Percentiles rank a stretch among this genome's conserved stretches.
Evolutionary conservation across 441 rosid genomes (phyloP).

Genomic region (Bruguiera hainesii): DNA sequence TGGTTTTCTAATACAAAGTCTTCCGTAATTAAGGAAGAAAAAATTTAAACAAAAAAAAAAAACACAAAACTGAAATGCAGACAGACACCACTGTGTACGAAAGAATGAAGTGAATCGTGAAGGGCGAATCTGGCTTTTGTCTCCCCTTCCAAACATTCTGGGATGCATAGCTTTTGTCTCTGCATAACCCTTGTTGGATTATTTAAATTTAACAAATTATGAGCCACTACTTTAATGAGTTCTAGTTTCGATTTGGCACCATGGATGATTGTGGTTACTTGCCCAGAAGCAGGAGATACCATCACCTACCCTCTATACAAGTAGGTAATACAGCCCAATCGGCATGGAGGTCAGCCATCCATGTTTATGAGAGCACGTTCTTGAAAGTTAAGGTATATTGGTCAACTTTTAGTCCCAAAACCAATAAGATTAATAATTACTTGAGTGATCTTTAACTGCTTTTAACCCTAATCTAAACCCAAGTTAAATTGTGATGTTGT

Average conservation of each 20-base stretch:
- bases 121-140: slow-evolving; percentile 31
- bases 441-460: too few species aligned
- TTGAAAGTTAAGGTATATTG: too few species aligned
- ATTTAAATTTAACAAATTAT: too few species aligned
- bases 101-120: not conserved
- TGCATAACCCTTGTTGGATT: too few species aligned
- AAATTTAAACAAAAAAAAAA: not conserved
- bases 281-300: not conserved
- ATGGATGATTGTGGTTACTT: not conserved
- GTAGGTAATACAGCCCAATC: not conserved
- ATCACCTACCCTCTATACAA: slow-evolving; percentile 1
- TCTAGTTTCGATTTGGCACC: not conserved
- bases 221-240: not conserved
- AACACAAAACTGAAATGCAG: too few species aligned
- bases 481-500: too few species aligned
- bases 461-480: too few species aligned
- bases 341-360: too few species aligned
- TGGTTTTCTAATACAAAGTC: not conserved
- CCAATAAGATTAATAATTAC: too few species aligned
- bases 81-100: not conserved
- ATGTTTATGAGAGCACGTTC: too few species aligned
- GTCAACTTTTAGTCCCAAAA: too few species aligned
- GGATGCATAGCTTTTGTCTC: not conserved
- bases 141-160: not conserved
- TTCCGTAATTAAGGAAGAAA: too few species aligned